Evolutionary conservation across 2,329 filamentous ascomycete species (phyloP).

Genomic region (Ramichloridium luteum): DNA sequence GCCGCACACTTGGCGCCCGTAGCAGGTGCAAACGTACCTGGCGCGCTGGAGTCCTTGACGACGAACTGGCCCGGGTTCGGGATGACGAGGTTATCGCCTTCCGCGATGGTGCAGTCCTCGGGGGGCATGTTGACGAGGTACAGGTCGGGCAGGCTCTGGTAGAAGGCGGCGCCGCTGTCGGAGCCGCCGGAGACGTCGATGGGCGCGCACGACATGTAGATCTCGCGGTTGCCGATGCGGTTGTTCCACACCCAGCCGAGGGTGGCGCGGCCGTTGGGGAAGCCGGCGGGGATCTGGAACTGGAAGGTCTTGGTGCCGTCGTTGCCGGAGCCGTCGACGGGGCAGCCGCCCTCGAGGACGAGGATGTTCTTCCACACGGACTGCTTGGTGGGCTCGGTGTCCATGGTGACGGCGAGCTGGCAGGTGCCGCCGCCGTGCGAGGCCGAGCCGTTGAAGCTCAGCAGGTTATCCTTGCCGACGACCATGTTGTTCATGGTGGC

Average conservation of each 20-base stretch:
- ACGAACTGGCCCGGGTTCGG: slow-evolving; percentile 44
- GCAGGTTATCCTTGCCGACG: slow-evolving; percentile 47
- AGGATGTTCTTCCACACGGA: slow-evolving; percentile 81
- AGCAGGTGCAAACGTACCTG: slow-evolving; percentile 3
- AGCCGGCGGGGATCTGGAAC: slow-evolving; percentile 59
- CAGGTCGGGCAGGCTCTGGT: slow-evolving; percentile 54
- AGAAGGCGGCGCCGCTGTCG: slow-evolving; percentile 32
- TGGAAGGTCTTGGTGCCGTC: slow-evolving; percentile 44
- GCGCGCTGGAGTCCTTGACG: slow-evolving; percentile 17
- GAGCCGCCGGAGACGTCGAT: slow-evolving; percentile 46
- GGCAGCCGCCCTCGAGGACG: slow-evolving; percentile 76
- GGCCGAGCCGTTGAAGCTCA: slow-evolving; percentile 60
- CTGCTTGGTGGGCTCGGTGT: slow-evolving; percentile 52
- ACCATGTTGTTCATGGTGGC: slow-evolving; percentile 46
- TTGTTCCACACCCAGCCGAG: slow-evolving; percentile 95
- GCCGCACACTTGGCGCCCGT: slow-evolving; percentile 13
- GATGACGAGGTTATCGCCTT: slow-evolving; percentile 44
- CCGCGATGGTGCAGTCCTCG: slow-evolving; percentile 42
- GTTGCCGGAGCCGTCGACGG: slow-evolving; percentile 48
- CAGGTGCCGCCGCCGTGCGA: slow-evolving; percentile 85
- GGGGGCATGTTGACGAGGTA: slow-evolving; percentile 52
- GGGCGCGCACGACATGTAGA: slow-evolving; percentile 93
- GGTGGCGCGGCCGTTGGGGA: slow-evolving; percentile 61
- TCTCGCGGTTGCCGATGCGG: slow-evolving; percentile 66
- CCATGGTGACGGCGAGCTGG: slow-evolving; percentile 71